Evolutionary conservation across 129 eudicot genomes (phyloP).

Genomic region (Ambrosia artemisiifolia): DNA sequence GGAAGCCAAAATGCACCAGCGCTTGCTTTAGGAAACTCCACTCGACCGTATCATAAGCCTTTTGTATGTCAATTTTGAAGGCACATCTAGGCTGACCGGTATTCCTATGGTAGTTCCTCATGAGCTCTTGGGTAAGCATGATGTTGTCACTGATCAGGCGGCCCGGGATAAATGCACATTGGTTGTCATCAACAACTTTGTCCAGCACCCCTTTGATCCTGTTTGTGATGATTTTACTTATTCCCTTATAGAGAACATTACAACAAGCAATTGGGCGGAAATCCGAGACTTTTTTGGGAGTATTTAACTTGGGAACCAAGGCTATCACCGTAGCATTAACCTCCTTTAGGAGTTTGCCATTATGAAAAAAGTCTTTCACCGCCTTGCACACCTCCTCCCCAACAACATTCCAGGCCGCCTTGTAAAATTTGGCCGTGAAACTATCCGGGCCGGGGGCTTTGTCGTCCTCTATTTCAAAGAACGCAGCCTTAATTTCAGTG

Average conservation of each 20-base stretch:
- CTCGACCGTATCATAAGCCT: neutral
- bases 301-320: neutral
- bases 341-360: neutral
- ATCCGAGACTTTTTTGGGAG: neutral
- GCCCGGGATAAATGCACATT: neutral
- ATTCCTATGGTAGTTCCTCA: neutral
- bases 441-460: neutral
- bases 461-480: neutral
- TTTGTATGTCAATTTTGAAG: neutral
- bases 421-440: neutral
- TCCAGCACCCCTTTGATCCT: neutral
- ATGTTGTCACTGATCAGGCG: neutral
- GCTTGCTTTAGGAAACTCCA: rapidly evolving
- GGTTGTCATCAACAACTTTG: neutral
- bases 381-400: neutral
- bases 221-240: neutral
- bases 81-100: neutral
- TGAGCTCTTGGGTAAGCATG: neutral
- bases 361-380: neutral
- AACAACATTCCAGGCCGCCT: neutral
- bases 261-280: neutral
- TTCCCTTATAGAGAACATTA: neutral
- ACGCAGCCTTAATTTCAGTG: neutral
- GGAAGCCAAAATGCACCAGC: rapidly evolving
- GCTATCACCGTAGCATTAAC: neutral